Evolutionary conservation across 495 filamentous ascomycete genomes (phyloP).

Genomic region (Neurospora sp.): DNA sequence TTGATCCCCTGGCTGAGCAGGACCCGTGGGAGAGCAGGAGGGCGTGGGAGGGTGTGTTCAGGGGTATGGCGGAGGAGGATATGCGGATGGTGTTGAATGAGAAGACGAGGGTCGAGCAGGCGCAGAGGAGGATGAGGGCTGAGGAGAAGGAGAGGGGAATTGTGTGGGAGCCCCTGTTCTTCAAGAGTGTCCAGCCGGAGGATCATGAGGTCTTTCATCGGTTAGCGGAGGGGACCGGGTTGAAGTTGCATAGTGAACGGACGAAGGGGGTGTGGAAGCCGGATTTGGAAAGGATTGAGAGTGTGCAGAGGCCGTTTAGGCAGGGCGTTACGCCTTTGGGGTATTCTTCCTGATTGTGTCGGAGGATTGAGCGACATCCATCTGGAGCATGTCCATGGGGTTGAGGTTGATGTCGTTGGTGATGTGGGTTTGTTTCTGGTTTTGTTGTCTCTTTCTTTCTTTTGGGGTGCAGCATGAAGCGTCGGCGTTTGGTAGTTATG

Average conservation of each 20-base stretch:
- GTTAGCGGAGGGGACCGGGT: constrained; percentile 9
- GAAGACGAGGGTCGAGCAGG: constrained; percentile 31
- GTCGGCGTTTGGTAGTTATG: constrained; percentile 5
- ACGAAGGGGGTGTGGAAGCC: constrained; percentile 29
- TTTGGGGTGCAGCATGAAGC: constrained; percentile 1
- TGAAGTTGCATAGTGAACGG: constrained; percentile 16
- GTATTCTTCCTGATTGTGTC: not conserved
- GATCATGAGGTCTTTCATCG: constrained; percentile 19
- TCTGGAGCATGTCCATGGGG: not conserved
- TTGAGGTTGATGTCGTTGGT: too few relatives aligned
- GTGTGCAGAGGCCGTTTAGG: constrained; percentile 19
- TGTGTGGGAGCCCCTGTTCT: constrained; percentile 51
- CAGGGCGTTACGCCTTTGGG: constrained; percentile 19
- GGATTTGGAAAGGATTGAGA: constrained; percentile 5
- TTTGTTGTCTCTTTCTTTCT: not conserved
- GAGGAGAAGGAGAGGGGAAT: constrained; percentile 46
- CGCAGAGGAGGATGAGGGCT: constrained; percentile 48
- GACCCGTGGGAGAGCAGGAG: constrained; percentile 34
- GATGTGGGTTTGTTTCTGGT: too few relatives aligned
- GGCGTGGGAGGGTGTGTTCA: constrained; percentile 31
- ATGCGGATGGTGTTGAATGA: constrained; percentile 25
- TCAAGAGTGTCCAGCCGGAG: constrained; percentile 11
- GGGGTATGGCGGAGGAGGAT: constrained; percentile 22
- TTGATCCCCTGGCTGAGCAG: constrained; percentile 23
- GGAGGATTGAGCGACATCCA: not conserved